phyloP scores from a whole-genome alignment of 805 yeast species.

The Metschnikowia gelsemii region DNA sequence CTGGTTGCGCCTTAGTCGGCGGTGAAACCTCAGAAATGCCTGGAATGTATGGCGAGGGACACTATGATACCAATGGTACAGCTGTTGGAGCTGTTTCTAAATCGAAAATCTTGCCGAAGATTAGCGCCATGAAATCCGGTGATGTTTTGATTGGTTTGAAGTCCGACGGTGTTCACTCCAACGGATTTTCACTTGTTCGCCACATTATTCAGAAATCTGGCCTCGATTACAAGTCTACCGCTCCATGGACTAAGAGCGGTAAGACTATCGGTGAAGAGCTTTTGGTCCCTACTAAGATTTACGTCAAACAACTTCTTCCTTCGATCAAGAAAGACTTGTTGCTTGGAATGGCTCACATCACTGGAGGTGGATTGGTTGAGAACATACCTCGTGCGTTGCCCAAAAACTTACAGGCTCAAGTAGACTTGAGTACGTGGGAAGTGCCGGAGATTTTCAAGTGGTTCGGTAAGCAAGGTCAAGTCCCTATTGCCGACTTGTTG shows the following conservation, averaged over 20 bases:
- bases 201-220: constrained; percentile 80
- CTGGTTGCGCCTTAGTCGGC: constrained; percentile 98
- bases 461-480: constrained; percentile 89
- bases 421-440: constrained; percentile 79
- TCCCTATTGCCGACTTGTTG: constrained; percentile 78
- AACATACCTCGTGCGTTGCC: constrained; percentile 96
- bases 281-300: constrained; percentile 87
- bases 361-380: constrained; percentile 98
- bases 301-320: constrained; percentile 85
- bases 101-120: constrained; percentile 68
- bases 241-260: constrained; percentile 75
- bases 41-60: constrained; percentile 93
- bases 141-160: constrained; percentile 82
- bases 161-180: constrained; percentile 94
- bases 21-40: constrained; percentile 99
- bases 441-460: constrained; percentile 90
- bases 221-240: constrained; percentile 65
- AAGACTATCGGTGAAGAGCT: constrained; percentile 82
- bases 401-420: constrained; percentile 67
- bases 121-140: constrained; percentile 67
- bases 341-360: constrained; percentile 91
- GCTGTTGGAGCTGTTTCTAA: constrained; percentile 95
- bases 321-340: constrained; percentile 65
- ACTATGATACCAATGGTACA: constrained; percentile 97
- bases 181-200: constrained; percentile 93